phyloP scores from a whole-genome alignment of 352 stramenopile species.

The Phytophthora rubi region DNA sequence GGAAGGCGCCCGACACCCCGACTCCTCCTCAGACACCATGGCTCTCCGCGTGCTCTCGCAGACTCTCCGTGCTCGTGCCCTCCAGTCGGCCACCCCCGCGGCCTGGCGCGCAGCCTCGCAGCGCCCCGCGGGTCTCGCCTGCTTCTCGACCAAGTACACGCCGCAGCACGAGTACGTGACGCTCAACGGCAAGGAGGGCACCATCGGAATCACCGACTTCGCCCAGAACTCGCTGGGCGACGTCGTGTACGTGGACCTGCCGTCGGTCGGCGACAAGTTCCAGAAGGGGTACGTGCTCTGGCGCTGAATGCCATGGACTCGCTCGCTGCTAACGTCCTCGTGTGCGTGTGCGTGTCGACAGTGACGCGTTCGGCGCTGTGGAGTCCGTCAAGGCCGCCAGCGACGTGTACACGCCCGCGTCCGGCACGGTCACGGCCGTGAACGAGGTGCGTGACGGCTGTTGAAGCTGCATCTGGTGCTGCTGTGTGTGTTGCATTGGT shows the following conservation, averaged over 20 bases:
- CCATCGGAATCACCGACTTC: slow-evolving; percentile 98
- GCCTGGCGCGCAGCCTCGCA: slow-evolving; percentile 50
- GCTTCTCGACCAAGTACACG: slow-evolving; percentile 90
- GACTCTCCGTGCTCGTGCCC: slow-evolving; percentile 47
- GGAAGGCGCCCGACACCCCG: slow-evolving; percentile 23
- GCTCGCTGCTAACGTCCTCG: slow-evolving; percentile 14
- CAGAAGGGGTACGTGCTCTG: slow-evolving; percentile 83
- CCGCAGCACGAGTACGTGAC: slow-evolving; percentile 87
- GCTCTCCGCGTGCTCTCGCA: slow-evolving; percentile 69
- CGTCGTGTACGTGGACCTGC: slow-evolving; percentile 97
- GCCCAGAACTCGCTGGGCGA: slow-evolving; percentile 97
- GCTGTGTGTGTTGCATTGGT: background rate
- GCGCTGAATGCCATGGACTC: background rate
- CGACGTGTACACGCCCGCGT: slow-evolving; percentile 96
- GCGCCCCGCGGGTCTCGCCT: slow-evolving; percentile 43
- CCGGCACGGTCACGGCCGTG: slow-evolving; percentile 92
- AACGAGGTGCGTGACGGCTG: slow-evolving; percentile 82
- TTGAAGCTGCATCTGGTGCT: background rate
- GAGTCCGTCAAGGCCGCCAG: slow-evolving; percentile 99
- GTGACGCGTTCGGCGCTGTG: slow-evolving; percentile 95
- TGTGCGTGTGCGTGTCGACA: slow-evolving; percentile 34
- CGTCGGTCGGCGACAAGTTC: slow-evolving; percentile 93
- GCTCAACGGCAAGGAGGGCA: slow-evolving; percentile 83
- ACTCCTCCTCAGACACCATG: slow-evolving; percentile 30
- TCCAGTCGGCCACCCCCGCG: slow-evolving; percentile 22